phyloP scores from a whole-genome alignment of 176 grass and related monocot genomes.

The Oryza glaberrima region DNA sequence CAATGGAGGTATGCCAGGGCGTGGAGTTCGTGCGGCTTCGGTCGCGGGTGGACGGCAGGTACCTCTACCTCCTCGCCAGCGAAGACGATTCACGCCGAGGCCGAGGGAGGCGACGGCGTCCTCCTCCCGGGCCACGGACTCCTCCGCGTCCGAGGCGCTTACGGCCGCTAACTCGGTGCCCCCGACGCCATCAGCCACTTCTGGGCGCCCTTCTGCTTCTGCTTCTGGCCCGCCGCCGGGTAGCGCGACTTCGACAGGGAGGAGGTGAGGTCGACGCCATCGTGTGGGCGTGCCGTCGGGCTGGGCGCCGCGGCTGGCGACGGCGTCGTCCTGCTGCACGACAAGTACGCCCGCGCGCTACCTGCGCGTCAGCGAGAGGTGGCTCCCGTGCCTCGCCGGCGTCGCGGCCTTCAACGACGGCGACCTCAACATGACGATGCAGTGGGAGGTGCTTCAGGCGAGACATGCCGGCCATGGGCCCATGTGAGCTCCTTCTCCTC shows the following conservation, averaged over 20 bases:
- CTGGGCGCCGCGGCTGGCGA: background rate
- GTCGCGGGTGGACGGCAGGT: too few species aligned
- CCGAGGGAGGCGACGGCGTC: too few species aligned
- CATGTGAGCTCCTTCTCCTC: background rate
- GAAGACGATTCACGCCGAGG: too few species aligned
- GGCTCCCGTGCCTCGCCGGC: background rate
- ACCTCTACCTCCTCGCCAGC: too few species aligned
- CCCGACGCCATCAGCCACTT: too few species aligned
- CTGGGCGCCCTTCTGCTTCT: too few species aligned
- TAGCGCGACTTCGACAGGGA: background rate
- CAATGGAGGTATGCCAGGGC: conserved; percentile 35
- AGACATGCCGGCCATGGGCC: background rate
- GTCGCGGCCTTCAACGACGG: background rate
- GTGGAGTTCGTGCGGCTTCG: conserved; percentile 3
- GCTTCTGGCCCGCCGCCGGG: too few species aligned
- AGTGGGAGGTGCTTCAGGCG: conserved; percentile 12
- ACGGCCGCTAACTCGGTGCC: conserved; percentile 35
- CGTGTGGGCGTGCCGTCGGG: background rate
- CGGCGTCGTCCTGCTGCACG: background rate
- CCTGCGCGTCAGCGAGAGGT: conserved; percentile 26
- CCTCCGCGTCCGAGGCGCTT: conserved; percentile 33
- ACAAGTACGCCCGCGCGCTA: background rate
- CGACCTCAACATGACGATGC: background rate
- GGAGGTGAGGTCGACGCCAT: background rate
- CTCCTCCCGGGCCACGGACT: background rate